Base-by-base conservation (phyloP, 2,329 filamentous ascomycete species). In the Chrysoporthe cubensis region DNA sequence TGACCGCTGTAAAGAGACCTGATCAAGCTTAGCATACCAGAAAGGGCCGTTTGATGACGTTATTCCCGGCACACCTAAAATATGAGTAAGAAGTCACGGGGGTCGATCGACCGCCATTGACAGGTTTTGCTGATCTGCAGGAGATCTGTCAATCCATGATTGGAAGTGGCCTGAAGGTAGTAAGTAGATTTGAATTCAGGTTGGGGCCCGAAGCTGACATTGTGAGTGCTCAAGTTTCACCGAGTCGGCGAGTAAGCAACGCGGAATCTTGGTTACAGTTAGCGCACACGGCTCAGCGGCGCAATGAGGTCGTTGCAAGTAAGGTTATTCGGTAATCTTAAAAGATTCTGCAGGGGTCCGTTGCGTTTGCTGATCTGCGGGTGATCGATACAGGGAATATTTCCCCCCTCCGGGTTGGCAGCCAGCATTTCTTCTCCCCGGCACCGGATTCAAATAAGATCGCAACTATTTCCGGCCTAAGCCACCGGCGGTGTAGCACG, bases 221-320 rank as follows among this genome's bases (percentile, higher is more conserved):
- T 13, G 16, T 40, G 34, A n/a, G 34, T 57, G 11, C 34, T 37
- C 18, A 18, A 37, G 44, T 62, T 34, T 37, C 32, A 37, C 26
- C 13, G 60, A 34, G 44, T 52, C 14, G 60, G 34, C 43, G 60
- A 62, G 44, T 48, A 50, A 46, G 44, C 40, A 60, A 44, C 57
- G 18, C 21, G 21, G 18, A 14, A 8, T 40, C 21, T 18, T 48
- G 26, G 60, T 2, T 21, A 44, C 32, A 16, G 43, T 50, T 50
- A 37, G 44, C 44, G 44, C 37, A 21, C 18, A 63, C 48, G 11
- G 18, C 34, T 56, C 11, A 42, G 42, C 34, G 42, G 37, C 4
- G 14, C 21, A 34, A 43, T 8, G 21, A 54, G 50, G 50, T 26
- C 50, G 32, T 54, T 13, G 16, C 50, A 40, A 54, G 46, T 21